phyloP scores from a whole-genome alignment of 1,139 yeast genomes.

The Eremothecium coryli region DNA sequence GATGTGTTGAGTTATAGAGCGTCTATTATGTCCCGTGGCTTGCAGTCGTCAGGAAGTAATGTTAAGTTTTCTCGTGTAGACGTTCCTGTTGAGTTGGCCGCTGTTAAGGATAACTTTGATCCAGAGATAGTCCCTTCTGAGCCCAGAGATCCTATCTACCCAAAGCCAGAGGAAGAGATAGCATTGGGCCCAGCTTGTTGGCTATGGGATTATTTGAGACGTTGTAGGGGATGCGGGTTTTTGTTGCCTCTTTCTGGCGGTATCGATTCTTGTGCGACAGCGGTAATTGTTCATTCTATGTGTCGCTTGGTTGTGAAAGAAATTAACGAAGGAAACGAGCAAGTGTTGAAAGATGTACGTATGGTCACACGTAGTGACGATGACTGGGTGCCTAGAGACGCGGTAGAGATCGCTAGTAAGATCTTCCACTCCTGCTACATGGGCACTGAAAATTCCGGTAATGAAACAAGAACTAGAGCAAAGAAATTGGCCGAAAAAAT shows the following conservation, averaged over 20 bases:
- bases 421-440: slow-evolving; percentile 85
- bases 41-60: slow-evolving; percentile 51
- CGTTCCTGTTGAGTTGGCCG: slow-evolving; percentile 54
- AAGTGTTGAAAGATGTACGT: slow-evolving; percentile 68
- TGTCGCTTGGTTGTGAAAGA: slow-evolving; percentile 72
- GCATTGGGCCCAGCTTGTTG: slow-evolving; percentile 98
- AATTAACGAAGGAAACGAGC: slow-evolving; percentile 53
- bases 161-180: slow-evolving; percentile 86
- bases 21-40: slow-evolving; percentile 61
- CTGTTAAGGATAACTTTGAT: slow-evolving; percentile 49
- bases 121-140: slow-evolving; percentile 55
- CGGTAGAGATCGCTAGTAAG: slow-evolving; percentile 64
- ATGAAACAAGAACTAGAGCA: slow-evolving; percentile 81
- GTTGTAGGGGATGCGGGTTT: slow-evolving; percentile 83
- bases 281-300: slow-evolving; percentile 90
- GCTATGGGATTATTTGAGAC: slow-evolving; percentile 94
- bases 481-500: slow-evolving; percentile 61
- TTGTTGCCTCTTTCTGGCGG: slow-evolving; percentile 95
- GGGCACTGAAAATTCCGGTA: slow-evolving; percentile 92
- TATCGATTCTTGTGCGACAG: slow-evolving; percentile 95
- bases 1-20: slow-evolving; percentile 80
- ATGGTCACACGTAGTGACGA: slow-evolving; percentile 44
- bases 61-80: slow-evolving; percentile 52
- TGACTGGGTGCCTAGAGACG: slow-evolving; percentile 59
- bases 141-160: slow-evolving; percentile 46